These are phyloP conservation scores for Russula brevipes DNA, from an alignment of 768 basidiomycete species.

Conservation along the genomic window DNA sequence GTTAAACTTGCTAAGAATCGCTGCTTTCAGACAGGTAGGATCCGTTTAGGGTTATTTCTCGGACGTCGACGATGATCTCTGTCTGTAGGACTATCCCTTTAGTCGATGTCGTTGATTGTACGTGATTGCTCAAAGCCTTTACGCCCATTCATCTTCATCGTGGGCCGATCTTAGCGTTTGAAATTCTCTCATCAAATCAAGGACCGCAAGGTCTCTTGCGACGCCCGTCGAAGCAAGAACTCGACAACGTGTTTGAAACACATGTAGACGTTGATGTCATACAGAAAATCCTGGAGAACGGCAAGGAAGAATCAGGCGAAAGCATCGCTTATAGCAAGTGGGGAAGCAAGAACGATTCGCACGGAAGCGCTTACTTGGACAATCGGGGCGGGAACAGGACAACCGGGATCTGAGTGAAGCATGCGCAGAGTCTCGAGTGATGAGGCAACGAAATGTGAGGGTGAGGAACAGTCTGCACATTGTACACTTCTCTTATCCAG, in stretches of 20 bases:
- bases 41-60: slow-evolving; percentile 37
- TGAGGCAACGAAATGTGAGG: background rate
- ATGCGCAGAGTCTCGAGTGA: no score
- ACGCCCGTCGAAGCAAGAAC: slow-evolving; percentile 74
- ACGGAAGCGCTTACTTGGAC: slow-evolving; percentile 18
- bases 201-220: slow-evolving; percentile 75
- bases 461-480: background rate
- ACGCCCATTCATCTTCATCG: slow-evolving; percentile 1
- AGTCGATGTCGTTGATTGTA: slow-evolving; percentile 77
- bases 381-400: slow-evolving; percentile 17
- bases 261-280: slow-evolving; percentile 62
- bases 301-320: slow-evolving; percentile 52
- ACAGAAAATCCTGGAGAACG: slow-evolving; percentile 53
- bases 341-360: slow-evolving; percentile 26
- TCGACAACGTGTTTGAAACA: slow-evolving; percentile 67
- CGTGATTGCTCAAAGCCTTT: slow-evolving; percentile 29
- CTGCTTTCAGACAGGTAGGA: slow-evolving; percentile 60
- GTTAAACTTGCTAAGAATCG: slow-evolving; percentile 23
- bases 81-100: slow-evolving; percentile 57
- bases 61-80: background rate
- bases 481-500: background rate
- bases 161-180: slow-evolving; percentile 48
- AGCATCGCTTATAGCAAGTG: slow-evolving; percentile 33
- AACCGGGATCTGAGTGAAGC: slow-evolving; percentile 17
- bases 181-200: slow-evolving; percentile 63